Percentiles rank a stretch among this genome's conserved stretches.
phyloP scores from a whole-genome alignment of 371 early-diverging fungal species.

The Saksenaea oblongispora region DNA sequence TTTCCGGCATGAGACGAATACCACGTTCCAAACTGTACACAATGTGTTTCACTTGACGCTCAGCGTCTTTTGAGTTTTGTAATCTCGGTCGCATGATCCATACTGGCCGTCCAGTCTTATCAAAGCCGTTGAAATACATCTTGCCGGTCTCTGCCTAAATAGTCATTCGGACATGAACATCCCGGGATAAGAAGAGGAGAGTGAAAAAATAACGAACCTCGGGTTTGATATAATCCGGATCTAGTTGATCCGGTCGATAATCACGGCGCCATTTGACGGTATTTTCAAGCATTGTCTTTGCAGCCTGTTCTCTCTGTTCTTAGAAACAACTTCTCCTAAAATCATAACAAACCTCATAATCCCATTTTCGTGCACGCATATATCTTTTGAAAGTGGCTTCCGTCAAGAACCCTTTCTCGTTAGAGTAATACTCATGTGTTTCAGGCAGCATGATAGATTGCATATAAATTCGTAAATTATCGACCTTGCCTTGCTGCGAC shows the following conservation, averaged over 20 bases:
- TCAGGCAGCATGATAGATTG: constrained; percentile 40
- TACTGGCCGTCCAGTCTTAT: constrained; percentile 58
- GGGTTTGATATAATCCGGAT: constrained; percentile 57
- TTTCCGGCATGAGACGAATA: constrained; percentile 68
- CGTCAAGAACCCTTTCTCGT: constrained; percentile 47
- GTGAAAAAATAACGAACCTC: no score
- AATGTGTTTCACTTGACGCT: constrained; percentile 67
- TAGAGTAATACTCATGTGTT: constrained; percentile 38
- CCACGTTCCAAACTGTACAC: constrained; percentile 77
- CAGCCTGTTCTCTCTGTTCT: no score
- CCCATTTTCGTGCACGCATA: constrained; percentile 74
- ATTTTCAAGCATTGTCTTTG: constrained; percentile 57
- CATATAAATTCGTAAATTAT: constrained; percentile 46
- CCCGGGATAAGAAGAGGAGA: no score
- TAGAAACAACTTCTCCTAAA: no score
- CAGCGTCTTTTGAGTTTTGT: constrained; percentile 76
- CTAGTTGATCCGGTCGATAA: constrained; percentile 69
- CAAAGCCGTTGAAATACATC: constrained; percentile 70
- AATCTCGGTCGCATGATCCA: constrained; percentile 65
- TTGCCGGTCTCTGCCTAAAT: constrained; percentile 71
- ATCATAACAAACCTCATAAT: constrained; percentile 36
- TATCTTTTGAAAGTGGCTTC: constrained; percentile 65
- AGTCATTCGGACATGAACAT: not conserved
- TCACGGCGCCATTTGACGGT: constrained; percentile 75
- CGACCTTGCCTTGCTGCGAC: constrained; percentile 42